Evolutionary conservation across 2,329 filamentous ascomycete genomes (phyloP), one percentile per base, ranked within the genome.

Genomic region (Zalaria obscura): DNA sequence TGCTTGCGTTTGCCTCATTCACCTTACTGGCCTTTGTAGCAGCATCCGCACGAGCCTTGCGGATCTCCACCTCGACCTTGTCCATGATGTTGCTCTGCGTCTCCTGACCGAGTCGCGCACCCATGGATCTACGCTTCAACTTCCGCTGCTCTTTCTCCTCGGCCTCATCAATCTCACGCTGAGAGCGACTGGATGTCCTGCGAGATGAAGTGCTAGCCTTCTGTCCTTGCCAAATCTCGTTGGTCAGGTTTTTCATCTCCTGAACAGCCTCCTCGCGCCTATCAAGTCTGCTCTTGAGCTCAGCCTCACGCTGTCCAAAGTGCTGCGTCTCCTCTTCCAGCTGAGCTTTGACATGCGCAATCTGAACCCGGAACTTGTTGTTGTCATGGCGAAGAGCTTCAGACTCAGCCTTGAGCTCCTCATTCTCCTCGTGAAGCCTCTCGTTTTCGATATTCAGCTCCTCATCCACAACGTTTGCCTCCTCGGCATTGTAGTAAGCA

Each of bases 381-480:
- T 66, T 66, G 39, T 65, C 60, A 1, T 57, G 36, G 27, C 59
- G 55, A 40, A 69, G 57, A 3, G 55, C 53, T 28, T 62, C 55
- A 43, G 98, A 96, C 59, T 98, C 91, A 3, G 72, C 80, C 35
- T 88, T 77, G 4, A 95, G 70, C 49, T 96, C 87, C 57, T 98
- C 91, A 42, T 86, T 78, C 55, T 96, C 89, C 59, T 96, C 89
- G 45, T 94, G 77, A 25, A 93, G 70, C 3, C 80, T 59, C 48
- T 57, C 45, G 37, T 61, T 45, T 50, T 60, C 50, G 58, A 62
- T 49, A 36, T 87, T 66, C 1, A 81, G 75, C 40, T 82, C 72
- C 48, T 57, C 45, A 36, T 61, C 45, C 51, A 59, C 49, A 58
- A 62, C 50, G 36, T 87, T 66, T 1, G 80, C 75, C 40, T 82